phyloP scores from a whole-genome alignment of 2,329 filamentous ascomycete species.

The Lojkania enalia region DNA sequence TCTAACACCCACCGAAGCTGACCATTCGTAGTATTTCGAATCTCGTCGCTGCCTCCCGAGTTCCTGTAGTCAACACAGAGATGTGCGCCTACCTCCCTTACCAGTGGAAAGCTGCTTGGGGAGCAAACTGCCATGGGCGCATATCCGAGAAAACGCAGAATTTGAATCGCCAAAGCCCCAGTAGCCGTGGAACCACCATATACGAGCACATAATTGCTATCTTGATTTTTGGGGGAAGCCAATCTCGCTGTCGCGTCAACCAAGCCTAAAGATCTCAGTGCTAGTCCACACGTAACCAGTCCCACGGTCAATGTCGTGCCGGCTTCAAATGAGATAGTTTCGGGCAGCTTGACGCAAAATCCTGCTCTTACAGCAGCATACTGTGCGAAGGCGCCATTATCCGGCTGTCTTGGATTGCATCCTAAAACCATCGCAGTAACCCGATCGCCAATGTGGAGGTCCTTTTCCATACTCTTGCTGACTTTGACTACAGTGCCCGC shows the following conservation, averaged over 20 bases:
- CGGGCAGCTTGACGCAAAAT: slow-evolving; percentile 43
- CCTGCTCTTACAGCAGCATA: slow-evolving; percentile 42
- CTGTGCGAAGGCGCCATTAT: slow-evolving; percentile 27
- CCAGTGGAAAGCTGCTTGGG: slow-evolving; percentile 8
- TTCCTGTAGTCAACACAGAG: background rate
- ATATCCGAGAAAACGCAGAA: slow-evolving; percentile 2
- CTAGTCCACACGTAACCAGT: slow-evolving; percentile 40
- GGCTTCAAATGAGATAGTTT: slow-evolving; percentile 26
- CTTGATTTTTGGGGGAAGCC: slow-evolving; percentile 23
- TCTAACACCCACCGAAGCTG: background rate
- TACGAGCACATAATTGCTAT: background rate
- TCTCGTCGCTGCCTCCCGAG: background rate
- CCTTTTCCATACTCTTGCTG: slow-evolving; percentile 27
- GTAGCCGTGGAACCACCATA: background rate
- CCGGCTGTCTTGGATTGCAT: background rate
- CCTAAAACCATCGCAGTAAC: slow-evolving; percentile 36
- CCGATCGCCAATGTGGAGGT: slow-evolving; percentile 18
- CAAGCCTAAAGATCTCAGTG: slow-evolving; percentile 43
- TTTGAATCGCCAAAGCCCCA: slow-evolving; percentile 2
- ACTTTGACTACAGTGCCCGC: slow-evolving; percentile 37
- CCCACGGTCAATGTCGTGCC: slow-evolving; percentile 39
- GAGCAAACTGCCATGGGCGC: background rate
- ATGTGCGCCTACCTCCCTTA: background rate
- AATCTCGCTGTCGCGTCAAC: slow-evolving; percentile 15
- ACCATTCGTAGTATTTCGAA: background rate